Evolutionary conservation across 202 grass and related monocot species (phyloP), one percentile per base, ranked within the genome.

Genomic region (Digitaria exilis): DNA sequence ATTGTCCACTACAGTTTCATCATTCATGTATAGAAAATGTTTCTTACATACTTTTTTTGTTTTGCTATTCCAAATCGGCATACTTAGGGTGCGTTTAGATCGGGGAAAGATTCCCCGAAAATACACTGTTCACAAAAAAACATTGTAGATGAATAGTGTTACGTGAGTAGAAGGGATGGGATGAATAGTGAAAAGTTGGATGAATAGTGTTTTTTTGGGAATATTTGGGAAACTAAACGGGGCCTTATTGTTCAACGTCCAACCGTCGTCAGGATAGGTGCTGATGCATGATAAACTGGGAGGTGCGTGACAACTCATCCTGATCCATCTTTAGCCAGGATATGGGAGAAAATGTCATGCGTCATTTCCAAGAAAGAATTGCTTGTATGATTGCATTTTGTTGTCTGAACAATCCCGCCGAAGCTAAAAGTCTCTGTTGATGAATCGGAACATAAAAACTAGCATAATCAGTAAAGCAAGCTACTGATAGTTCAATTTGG

Each of bases 281-380:
- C 69, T 50, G 44, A 51, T 5, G 69, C 69, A 72, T 32, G 45
- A 72, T 73, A 52, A 62, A n/a, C 9, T 34, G 45, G 21, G 45
- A 51, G 45, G 69, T 73, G 69, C 45, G 17, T 73, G 69, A 32
- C 69, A 73, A 73, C 45, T 73, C 69, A 51, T 73, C 48, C 44
- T 51, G 44, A 75, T 75, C 71, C 31, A 51, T 56, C 50, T 35
- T 37, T 57, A 57, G 72, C 72, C 21, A 41, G 7, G n/a, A 37
- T 55, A 19, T 34, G n/a, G 21, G 72, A 2, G 6, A 42, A 42
- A 57, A 24, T 26, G 6, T 9, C 72, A 25, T 6, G 28, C 26
- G 30, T 73, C 69, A 51, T 48, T 41, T 39, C 32, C 31, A 25
- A 58, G 41, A 75, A 22, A 42, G 32, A 58, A 58, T 75, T 25